Conservation (phyloP, 1,139 yeast genomes). For the Groenewaldozyma auringiensis region DNA sequence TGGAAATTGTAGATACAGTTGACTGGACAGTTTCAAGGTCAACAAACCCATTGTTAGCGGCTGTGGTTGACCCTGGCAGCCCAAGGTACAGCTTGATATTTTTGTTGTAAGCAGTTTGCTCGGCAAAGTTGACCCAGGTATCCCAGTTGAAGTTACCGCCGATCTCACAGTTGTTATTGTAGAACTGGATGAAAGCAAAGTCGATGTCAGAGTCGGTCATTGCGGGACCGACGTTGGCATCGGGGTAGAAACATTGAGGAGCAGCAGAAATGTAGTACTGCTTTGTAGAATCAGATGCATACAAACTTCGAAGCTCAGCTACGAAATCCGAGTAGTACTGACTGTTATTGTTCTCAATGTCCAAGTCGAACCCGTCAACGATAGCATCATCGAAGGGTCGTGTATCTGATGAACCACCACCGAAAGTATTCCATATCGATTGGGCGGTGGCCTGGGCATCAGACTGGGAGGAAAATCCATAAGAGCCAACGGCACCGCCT, state of each 20-base stretch:
- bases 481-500: slow-evolving; percentile 81
- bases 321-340: slow-evolving; percentile 50
- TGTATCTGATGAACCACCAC: slow-evolving; percentile 52
- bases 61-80: slow-evolving; percentile 60
- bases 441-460: slow-evolving; percentile 65
- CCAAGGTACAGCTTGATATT: slow-evolving; percentile 59
- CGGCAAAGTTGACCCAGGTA: slow-evolving; percentile 71
- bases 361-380: slow-evolving; percentile 68
- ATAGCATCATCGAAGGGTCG: slow-evolving; percentile 75
- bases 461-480: slow-evolving; percentile 59
- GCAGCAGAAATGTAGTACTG: slow-evolving; percentile 81
- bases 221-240: slow-evolving; percentile 68
- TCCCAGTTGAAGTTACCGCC: slow-evolving; percentile 65
- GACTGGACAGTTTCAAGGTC: slow-evolving; percentile 18
- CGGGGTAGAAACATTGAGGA: slow-evolving; percentile 94
- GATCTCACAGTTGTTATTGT: slow-evolving; percentile 83
- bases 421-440: slow-evolving; percentile 78
- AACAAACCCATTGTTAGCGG: slow-evolving; percentile 63
- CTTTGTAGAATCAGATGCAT: slow-evolving; percentile 35
- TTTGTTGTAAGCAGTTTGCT: slow-evolving; percentile 48
- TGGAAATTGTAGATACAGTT: slow-evolving; percentile 31
- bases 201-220: slow-evolving; percentile 59
- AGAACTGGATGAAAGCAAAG: slow-evolving; percentile 86
- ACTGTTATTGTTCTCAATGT: slow-evolving; percentile 50
- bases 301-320: slow-evolving; percentile 46